Evolutionary conservation across 495 filamentous ascomycete species (phyloP).

Genomic region (Glutinoglossum americanum): DNA sequence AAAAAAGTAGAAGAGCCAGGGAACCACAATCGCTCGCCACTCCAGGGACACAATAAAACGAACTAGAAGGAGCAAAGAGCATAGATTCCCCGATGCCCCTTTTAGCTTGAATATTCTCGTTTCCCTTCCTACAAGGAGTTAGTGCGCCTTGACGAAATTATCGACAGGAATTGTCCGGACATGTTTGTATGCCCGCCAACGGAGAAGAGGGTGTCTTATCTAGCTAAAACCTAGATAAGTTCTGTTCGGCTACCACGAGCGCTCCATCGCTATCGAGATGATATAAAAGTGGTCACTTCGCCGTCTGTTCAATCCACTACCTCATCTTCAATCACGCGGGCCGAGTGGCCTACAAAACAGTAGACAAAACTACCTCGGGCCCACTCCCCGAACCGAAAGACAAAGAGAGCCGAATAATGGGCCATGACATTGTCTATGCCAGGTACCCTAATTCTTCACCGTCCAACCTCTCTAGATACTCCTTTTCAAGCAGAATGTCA

Average conservation of each 20-base stretch:
- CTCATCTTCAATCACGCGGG: background rate
- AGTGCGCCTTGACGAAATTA: background rate
- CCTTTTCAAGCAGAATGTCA: slow-evolving; percentile 95
- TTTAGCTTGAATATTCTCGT: background rate
- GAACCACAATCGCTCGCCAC: background rate
- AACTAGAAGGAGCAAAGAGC: background rate
- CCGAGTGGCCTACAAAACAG: background rate
- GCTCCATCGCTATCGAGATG: background rate
- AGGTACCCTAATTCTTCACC: slow-evolving; percentile 88
- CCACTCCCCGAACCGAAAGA: background rate
- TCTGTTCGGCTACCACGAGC: background rate
- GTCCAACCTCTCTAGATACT: slow-evolving; percentile 89
- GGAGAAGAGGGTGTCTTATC: background rate
- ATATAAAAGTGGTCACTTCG: background rate
- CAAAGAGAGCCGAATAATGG: background rate
- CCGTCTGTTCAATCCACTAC: background rate
- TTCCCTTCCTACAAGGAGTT: background rate
- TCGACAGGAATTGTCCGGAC: background rate
- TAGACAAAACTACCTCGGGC: background rate
- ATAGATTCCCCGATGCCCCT: background rate
- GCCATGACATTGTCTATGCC: slow-evolving; percentile 25
- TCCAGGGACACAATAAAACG: background rate
- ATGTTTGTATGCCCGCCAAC: background rate
- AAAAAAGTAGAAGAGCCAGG: background rate
- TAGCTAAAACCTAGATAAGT: background rate